Conservation (phyloP, 2,329 filamentous ascomycete genomes). For the Colletotrichum sojae region DNA sequence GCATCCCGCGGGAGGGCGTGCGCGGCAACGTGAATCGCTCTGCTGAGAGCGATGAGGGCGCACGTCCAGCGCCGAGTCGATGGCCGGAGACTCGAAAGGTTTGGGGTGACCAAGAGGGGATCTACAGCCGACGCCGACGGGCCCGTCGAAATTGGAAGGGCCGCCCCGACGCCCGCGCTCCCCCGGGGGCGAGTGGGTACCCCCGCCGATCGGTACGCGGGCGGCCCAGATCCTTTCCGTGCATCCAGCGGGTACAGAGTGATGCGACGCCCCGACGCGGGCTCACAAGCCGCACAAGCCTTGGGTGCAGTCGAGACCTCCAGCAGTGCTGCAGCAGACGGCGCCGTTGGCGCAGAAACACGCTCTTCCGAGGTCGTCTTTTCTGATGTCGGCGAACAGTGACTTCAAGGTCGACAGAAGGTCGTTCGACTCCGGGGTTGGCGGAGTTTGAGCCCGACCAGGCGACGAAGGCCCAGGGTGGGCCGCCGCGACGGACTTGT, state of each 20-base stretch:
- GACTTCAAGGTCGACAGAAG: conserved; percentile 26
- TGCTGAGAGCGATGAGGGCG: neutral
- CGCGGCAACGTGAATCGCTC: neutral
- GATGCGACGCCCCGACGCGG: neutral
- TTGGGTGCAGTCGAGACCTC: conserved; percentile 46
- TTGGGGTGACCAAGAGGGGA: neutral
- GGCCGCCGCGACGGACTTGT: neutral
- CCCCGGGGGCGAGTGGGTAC: conserved; percentile 1
- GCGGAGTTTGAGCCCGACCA: neutral
- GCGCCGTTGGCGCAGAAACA: conserved; percentile 49
- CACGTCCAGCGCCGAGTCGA: neutral
- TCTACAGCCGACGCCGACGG: neutral
- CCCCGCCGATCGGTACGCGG: neutral
- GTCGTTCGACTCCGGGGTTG: neutral
- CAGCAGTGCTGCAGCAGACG: conserved; percentile 46
- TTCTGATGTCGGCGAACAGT: conserved; percentile 3
- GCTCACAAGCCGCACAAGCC: conserved; percentile 49
- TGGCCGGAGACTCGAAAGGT: neutral
- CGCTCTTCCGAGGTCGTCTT: conserved; percentile 4
- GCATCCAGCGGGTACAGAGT: neutral
- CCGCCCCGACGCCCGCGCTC: neutral
- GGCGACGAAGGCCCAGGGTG: neutral
- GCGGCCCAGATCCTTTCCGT: neutral
- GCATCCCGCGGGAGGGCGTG: neutral
- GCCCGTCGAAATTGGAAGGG: neutral